Base-by-base conservation (phyloP, 306 rosid genomes). In the Acmispon strigosus region DNA sequence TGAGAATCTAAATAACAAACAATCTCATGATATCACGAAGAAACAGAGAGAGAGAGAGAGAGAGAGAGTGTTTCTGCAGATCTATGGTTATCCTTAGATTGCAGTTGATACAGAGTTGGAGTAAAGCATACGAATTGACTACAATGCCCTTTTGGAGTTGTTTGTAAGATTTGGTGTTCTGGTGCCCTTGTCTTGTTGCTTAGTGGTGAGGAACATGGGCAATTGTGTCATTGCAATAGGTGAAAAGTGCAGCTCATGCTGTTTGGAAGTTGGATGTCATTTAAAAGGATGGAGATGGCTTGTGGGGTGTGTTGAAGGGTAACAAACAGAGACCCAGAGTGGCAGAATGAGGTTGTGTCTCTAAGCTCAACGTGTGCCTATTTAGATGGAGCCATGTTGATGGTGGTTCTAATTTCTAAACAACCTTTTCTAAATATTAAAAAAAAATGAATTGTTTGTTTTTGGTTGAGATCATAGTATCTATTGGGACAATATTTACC, bases 81-180 rank as follows among this genome's bases (percentile, higher is more conserved):
- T 73, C 83, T 70, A 56, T 63, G 67, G 83, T 83, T 85, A 85
- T 83, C 86, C 73, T 32, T 76, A 37, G 79, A 59, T 76, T 55
- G 68, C 73, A 79, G 83, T 76, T 69, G 75, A 65, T n/a, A 76
- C 80, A 65, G 81, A 62, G n/a, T 22, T 69, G 78, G 84, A 80
- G 32, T 65, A 6, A 58, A 45, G 20, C 3, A 0, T 0, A 3
- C 12, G 69, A 2, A 63, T 15, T 74, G 65, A 82, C 89, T 0
- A 0, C 11, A 63, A 50, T 59, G 3, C 51, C 96, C 91, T 65
- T 68, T 1, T n/a, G 22, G 32, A 8, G 5, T 16, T 17, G 10
- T 3, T 6, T 15, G 58, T 8, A 10, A 34, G 2, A 5, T 7
- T 47, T 0, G 7, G 19, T n/a, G 2, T 22, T 16, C 0, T 17